phyloP scores from a whole-genome alignment of 75 land plant genomes.

The Picea glauca region DNA sequence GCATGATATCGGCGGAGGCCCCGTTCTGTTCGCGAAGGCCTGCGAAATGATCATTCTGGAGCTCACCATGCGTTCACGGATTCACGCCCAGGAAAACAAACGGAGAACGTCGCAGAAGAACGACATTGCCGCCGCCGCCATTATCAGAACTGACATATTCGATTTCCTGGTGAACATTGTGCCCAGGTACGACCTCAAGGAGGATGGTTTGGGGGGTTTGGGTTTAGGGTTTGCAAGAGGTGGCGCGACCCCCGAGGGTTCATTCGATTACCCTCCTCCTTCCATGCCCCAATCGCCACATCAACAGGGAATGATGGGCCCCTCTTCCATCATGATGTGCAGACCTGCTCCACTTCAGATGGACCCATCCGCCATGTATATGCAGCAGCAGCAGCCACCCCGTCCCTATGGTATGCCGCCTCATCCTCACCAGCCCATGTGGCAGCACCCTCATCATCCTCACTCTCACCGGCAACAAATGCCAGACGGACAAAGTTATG shows the following conservation, averaged over 20 bases:
- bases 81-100: slow-evolving; percentile 85
- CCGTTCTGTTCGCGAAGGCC: slow-evolving; percentile 77
- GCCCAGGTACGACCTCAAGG: slow-evolving; percentile 70
- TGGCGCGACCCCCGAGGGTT: slow-evolving; percentile 4
- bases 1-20: slow-evolving; percentile 32
- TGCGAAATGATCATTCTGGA: slow-evolving; percentile 59
- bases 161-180: slow-evolving; percentile 54
- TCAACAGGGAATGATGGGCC: too few relatives aligned
- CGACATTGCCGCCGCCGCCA: slow-evolving; percentile 82
- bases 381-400: slow-evolving; percentile 17
- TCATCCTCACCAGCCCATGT: too few relatives aligned
- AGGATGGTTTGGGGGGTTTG: slow-evolving; percentile 16
- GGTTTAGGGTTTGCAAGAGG: slow-evolving; percentile 2
- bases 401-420: background rate
- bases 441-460: too few relatives aligned
- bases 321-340: slow-evolving; percentile 24
- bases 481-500: too few relatives aligned
- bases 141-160: slow-evolving; percentile 4
- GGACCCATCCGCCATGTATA: slow-evolving; percentile 5
- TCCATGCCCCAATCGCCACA: background rate
- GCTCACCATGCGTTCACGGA: slow-evolving; percentile 22
- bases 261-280: slow-evolving; percentile 10
- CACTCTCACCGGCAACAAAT: too few relatives aligned
- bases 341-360: slow-evolving; percentile 18
- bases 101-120: slow-evolving; percentile 75